Evolutionary conservation across 2,329 filamentous ascomycete genomes (phyloP), one percentile per base, ranked within the genome.

Genomic region (Beauveria varroae): DNA sequence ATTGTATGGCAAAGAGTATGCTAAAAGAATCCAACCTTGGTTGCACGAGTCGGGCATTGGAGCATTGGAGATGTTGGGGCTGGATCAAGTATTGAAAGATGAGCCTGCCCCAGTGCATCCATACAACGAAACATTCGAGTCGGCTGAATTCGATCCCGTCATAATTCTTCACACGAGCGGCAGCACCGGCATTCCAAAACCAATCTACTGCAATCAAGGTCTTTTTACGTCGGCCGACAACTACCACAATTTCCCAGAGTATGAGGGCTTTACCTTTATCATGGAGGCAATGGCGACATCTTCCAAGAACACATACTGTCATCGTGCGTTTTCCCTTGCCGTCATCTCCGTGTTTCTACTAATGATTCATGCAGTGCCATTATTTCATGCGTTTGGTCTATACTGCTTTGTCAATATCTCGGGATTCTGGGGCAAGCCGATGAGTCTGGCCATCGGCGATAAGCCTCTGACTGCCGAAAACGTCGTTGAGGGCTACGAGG

Each of bases 101-200:
- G 28, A 37, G 12, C 67, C 72, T 2, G 67, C 73, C 1, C 66
- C 72, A 5, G 69, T 67, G n/a, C 70, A 74, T 46, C 73, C 75
- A 1, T 79, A 78, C 66, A 59, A 67, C 40, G 76, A 74, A 67
- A 74, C 73, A 0, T 79, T 74, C 37, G 75, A 78, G 4, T 67
- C 79, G 57, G 76, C 72, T 0, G 66, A 73, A 60, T 75, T 73
- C 69, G 76, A 80, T 4, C 77, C 78, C 0, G 57, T 75, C 3
- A 49, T 73, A 3, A 70, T 79, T 2, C 64, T 80, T 9, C 78
- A 81, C 66, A 80, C 78, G 0, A 78, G 75, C 57, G 78, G 78
- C 6, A 78, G 73, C 47, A 79, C 78, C 0, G 78, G 78, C 0
- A 68, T 78, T 3, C 78, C 78, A 0, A 80, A 78, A 65, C 78